Evolutionary conservation across 75 land plant genomes (phyloP).

Genomic region (Sequoiadendron giganteum): DNA sequence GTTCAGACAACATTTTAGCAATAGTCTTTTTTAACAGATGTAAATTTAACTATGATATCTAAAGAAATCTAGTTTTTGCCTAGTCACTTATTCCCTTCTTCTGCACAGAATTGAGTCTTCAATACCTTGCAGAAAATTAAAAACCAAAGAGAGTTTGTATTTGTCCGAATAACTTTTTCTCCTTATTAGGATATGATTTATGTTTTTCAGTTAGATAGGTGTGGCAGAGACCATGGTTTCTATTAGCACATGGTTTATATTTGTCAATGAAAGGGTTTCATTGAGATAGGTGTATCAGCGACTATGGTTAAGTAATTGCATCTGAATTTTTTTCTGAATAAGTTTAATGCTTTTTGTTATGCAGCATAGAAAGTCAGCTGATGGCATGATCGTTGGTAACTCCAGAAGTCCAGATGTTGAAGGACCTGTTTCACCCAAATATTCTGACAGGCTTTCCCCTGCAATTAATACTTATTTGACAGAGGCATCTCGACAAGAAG

Average conservation of each 20-base stretch:
- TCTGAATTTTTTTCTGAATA: background rate
- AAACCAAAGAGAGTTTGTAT: background rate
- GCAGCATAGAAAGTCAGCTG: slow-evolving; percentile 84
- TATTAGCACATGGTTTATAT: background rate
- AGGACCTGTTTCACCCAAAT: slow-evolving; percentile 74
- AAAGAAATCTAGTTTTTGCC: background rate
- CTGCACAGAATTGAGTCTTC: background rate
- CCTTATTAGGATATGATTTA: background rate
- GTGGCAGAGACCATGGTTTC: background rate
- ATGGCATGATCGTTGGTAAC: slow-evolving; percentile 61
- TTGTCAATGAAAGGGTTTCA: background rate
- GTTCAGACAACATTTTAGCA: background rate
- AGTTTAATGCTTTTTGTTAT: slow-evolving; percentile 13
- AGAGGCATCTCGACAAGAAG: slow-evolving; percentile 94
- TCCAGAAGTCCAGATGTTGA: slow-evolving; percentile 72
- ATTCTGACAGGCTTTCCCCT: slow-evolving; percentile 94
- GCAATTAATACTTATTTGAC: slow-evolving; percentile 79
- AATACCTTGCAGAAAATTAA: background rate
- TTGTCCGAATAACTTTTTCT: background rate
- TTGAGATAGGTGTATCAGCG: background rate
- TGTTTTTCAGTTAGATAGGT: background rate
- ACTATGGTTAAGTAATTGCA: background rate
- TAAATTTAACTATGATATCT: background rate
- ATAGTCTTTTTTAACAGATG: background rate
- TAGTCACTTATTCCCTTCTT: background rate